Percentiles rank a stretch among this genome's conserved stretches.
Conservation (phyloP, 441 rosid genomes). For the Bocquillonia castaneifolia region DNA sequence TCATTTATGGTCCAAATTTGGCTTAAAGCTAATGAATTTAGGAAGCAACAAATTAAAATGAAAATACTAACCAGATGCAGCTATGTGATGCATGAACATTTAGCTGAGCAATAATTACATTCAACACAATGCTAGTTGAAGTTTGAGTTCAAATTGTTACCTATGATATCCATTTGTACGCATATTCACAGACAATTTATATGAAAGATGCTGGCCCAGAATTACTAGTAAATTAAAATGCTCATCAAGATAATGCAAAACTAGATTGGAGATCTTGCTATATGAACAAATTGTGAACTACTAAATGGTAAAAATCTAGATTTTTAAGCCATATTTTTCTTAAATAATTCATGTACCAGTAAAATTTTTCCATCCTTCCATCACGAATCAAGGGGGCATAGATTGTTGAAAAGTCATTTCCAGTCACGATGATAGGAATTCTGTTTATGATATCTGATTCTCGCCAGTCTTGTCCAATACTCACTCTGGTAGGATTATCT, state of each 20-base stretch:
- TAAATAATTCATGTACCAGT: conserved; percentile 50
- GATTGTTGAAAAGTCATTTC: conserved; percentile 76
- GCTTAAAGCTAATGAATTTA: neutral
- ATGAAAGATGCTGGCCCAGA: neutral
- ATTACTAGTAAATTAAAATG: neutral
- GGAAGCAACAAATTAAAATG: neutral
- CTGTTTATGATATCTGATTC: conserved; percentile 72
- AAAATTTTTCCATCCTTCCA: conserved; percentile 97
- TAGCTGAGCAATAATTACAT: neutral
- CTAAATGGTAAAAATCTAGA: neutral
- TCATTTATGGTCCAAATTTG: neutral
- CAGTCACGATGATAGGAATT: conserved; percentile 84
- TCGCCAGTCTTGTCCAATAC: conserved; percentile 96
- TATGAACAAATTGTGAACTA: neutral
- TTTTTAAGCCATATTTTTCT: conserved; percentile 9
- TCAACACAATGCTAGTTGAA: neutral
- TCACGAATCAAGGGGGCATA: conserved; percentile 97
- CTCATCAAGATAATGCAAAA: neutral
- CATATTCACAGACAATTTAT: neutral
- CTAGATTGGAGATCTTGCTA: neutral
- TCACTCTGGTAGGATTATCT: conserved; percentile 94
- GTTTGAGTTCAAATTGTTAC: neutral
- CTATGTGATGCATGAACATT: neutral
- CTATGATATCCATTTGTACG: neutral
- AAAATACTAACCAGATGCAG: neutral